These are phyloP conservation scores for Trichomonascaceae sp. DNA, from an alignment of 1,139 yeast genomes.

Conservation along the genomic window DNA sequence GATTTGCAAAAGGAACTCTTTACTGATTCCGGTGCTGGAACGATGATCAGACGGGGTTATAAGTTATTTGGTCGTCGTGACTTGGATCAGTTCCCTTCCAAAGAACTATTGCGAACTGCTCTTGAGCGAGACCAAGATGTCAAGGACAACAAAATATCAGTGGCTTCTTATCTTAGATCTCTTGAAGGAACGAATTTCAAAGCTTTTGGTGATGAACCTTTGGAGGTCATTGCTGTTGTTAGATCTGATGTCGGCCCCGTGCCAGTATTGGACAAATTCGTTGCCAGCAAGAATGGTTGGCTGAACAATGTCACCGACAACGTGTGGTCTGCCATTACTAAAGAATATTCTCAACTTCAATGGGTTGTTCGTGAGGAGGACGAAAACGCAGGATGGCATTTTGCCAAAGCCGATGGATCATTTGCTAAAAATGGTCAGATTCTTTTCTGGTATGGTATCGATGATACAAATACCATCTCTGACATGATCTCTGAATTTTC, in stretches of 20 bases:
- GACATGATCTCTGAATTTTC: constrained; percentile 58
- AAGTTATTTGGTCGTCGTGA: constrained; percentile 65
- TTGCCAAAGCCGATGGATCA: constrained; percentile 90
- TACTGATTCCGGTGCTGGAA: constrained; percentile 99
- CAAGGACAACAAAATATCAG: constrained; percentile 62
- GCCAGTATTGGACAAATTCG: constrained; percentile 80
- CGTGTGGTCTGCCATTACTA: constrained; percentile 74
- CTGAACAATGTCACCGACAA: constrained; percentile 94
- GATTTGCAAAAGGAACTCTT: constrained; percentile 95
- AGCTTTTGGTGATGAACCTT: constrained; percentile 92
- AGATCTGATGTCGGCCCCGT: constrained; percentile 39
- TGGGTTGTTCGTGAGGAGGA: constrained; percentile 93
- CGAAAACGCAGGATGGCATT: constrained; percentile 87
- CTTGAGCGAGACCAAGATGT: constrained; percentile 73
- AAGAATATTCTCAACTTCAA: constrained; percentile 65
- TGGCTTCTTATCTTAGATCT: constrained; percentile 73
- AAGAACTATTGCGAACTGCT: constrained; percentile 71
- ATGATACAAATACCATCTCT: constrained; percentile 56
- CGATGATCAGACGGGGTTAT: constrained; percentile 95
- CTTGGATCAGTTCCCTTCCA: constrained; percentile 60
- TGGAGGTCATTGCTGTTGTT: constrained; percentile 89
- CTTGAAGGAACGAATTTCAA: constrained; percentile 60
- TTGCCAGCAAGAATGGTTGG: constrained; percentile 92
- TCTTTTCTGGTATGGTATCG: constrained; percentile 90
- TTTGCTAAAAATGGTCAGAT: constrained; percentile 84